These are phyloP conservation scores for Fonsecaea erecta DNA, from an alignment of 2,329 filamentous ascomycete genomes.

Conservation along the genomic window DNA sequence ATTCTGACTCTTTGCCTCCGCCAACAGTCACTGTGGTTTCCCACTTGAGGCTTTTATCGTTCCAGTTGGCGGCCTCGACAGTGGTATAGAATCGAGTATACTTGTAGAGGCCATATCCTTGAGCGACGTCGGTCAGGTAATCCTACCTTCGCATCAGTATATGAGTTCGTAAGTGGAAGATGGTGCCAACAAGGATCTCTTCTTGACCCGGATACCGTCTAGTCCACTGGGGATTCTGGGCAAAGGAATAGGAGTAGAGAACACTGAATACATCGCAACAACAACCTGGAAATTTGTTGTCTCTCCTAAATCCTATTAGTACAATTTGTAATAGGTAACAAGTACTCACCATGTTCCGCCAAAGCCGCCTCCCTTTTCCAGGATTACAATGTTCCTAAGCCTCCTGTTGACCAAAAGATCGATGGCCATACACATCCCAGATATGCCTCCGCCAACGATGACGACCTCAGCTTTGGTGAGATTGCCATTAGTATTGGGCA, in stretches of 20 bases:
- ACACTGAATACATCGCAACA: conserved; percentile 60
- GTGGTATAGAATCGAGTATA: conserved; percentile 64
- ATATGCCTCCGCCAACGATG: conserved; percentile 61
- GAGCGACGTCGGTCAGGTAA: conserved; percentile 52
- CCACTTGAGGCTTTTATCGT: conserved; percentile 60
- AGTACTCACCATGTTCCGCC: conserved; percentile 30
- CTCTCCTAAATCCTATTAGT: conserved; percentile 12
- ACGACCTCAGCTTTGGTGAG: conserved; percentile 52
- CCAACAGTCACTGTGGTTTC: conserved; percentile 56
- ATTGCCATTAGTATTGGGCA: conserved; percentile 13
- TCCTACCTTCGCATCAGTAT: conserved; percentile 39
- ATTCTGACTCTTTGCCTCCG: conserved; percentile 62
- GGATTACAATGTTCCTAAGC: conserved; percentile 61
- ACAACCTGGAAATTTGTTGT: conserved; percentile 51
- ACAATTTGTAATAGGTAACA: not conserved
- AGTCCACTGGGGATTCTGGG: conserved; percentile 63
- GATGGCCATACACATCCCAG: conserved; percentile 49
- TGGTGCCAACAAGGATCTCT: conserved; percentile 56
- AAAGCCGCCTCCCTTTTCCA: conserved; percentile 62
- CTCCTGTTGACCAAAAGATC: conserved; percentile 57
- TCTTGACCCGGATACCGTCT: conserved; percentile 64
- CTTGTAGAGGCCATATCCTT: conserved; percentile 50
- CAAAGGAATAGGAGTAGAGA: conserved; percentile 65
- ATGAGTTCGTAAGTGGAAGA: not conserved
- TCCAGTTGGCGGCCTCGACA: conserved; percentile 60